These are phyloP conservation scores for Aspergillus sp. DNA, from an alignment of 2,329 filamentous ascomycete species.

Conservation along the genomic window DNA sequence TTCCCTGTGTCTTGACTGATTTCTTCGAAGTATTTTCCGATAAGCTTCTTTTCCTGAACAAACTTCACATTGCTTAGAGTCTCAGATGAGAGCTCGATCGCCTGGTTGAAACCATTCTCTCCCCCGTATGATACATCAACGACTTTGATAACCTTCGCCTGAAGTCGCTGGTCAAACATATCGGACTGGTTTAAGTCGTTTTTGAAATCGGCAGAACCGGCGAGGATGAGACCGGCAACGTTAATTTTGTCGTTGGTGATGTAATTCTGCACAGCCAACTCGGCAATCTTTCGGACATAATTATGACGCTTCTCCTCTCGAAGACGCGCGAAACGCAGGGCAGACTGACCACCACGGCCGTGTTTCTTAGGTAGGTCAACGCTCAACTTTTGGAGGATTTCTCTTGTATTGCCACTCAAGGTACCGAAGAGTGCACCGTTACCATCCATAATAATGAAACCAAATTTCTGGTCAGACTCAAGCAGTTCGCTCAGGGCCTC, in stretches of 20 bases:
- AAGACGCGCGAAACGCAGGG: slow-evolving; percentile 97
- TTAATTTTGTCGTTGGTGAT: slow-evolving; percentile 99
- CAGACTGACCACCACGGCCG: slow-evolving; percentile 99
- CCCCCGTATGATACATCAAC: slow-evolving; percentile 98
- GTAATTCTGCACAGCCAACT: slow-evolving; percentile 97
- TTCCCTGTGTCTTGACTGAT: slow-evolving; percentile 97
- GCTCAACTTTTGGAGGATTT: slow-evolving; percentile 95
- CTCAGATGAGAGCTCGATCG: slow-evolving; percentile 91
- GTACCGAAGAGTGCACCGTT: slow-evolving; percentile 98
- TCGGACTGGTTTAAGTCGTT: slow-evolving; percentile 98
- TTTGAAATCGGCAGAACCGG: slow-evolving; percentile 98
- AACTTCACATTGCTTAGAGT: slow-evolving; percentile 99
- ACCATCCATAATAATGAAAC: slow-evolving; percentile 99
- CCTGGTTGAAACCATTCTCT: slow-evolving; percentile 99
- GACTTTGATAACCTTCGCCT: slow-evolving; percentile 97
- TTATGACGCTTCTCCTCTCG: slow-evolving; percentile 99
- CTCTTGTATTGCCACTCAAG: slow-evolving; percentile 93
- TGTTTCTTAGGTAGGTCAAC: slow-evolving; percentile 99
- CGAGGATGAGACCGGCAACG: slow-evolving; percentile 90
- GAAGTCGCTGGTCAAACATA: slow-evolving; percentile 89
- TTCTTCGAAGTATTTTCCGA: slow-evolving; percentile 98
- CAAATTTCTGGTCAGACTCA: slow-evolving; percentile 98
- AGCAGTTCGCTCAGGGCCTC: slow-evolving; percentile 95
- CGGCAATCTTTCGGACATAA: slow-evolving; percentile 98
- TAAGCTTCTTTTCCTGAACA: slow-evolving; percentile 99